A percentile compares a stretch with the other conserved stretches of the same genome.
Evolutionary conservation across 2,329 filamentous ascomycete species (phyloP).

Genomic region (Penicillium sp.): DNA sequence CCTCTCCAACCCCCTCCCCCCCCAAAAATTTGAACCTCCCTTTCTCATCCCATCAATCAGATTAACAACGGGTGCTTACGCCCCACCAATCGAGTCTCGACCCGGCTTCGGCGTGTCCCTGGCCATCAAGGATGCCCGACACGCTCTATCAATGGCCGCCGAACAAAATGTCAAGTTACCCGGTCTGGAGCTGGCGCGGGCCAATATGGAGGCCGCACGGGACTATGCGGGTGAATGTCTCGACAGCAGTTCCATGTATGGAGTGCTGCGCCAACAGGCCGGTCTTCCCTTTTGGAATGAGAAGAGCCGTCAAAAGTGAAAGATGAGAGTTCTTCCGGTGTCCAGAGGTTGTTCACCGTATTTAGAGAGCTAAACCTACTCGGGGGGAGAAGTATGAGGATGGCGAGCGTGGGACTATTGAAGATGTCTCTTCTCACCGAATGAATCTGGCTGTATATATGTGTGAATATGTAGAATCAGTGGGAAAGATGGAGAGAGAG

Average conservation of each 20-base stretch:
- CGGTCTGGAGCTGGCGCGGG: constrained; percentile 28
- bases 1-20: too few relatives aligned
- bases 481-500: too few relatives aligned
- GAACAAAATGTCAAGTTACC: constrained; percentile 29
- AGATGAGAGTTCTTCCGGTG: too few relatives aligned
- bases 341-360: too few relatives aligned
- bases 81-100: constrained; percentile 31
- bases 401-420: too few relatives aligned
- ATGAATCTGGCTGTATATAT: too few relatives aligned
- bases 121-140: constrained; percentile 35
- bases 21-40: too few relatives aligned
- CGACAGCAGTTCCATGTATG: constrained; percentile 37
- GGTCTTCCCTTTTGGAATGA: constrained; percentile 36
- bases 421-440: too few relatives aligned
- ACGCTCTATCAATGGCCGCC: constrained; percentile 30
- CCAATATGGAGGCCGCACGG: constrained; percentile 33
- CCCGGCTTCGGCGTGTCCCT: constrained; percentile 35
- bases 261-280: constrained; percentile 31
- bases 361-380: too few relatives aligned
- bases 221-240: constrained; percentile 34
- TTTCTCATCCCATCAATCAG: constrained; percentile 12
- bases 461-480: too few relatives aligned
- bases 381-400: too few relatives aligned
- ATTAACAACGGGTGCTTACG: constrained; percentile 40
- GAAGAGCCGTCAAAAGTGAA: constrained; percentile 27